phyloP scores from a whole-genome alignment of 345 rosid species.

The Euphorbia lathyris region DNA sequence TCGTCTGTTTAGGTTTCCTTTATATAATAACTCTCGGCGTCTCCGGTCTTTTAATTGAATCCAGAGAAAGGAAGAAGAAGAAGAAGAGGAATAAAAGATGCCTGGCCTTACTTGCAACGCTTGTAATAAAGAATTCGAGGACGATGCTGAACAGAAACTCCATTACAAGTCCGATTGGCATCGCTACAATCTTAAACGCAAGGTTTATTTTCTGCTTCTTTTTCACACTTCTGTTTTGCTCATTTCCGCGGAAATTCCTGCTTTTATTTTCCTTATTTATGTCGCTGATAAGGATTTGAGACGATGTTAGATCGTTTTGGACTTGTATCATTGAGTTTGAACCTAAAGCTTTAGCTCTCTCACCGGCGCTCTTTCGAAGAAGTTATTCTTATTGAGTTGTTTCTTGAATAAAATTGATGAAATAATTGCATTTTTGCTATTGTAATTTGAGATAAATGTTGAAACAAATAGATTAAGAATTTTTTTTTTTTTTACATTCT shows the following conservation, averaged over 20 bases:
- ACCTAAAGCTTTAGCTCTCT: no score
- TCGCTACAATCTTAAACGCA: conserved; percentile 97
- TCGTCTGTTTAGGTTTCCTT: background rate
- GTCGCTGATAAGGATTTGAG: no score
- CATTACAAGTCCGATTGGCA: conserved; percentile 99
- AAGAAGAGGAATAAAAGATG: conserved; percentile 39
- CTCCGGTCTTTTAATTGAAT: background rate
- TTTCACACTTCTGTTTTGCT: background rate
- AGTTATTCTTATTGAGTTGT: no score
- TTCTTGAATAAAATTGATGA: no score
- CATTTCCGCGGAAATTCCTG: background rate
- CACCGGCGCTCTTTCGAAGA: no score
- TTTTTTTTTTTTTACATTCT: background rate
- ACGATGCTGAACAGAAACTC: conserved; percentile 70
- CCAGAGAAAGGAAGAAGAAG: background rate
- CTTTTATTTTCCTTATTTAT: background rate
- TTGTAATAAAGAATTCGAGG: conserved; percentile 75
- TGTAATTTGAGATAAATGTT: background rate
- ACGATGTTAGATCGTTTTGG: no score
- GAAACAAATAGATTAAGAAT: no score
- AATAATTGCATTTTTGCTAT: no score
- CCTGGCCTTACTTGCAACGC: conserved; percentile 86
- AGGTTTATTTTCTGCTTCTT: conserved; percentile 36
- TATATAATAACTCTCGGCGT: background rate
- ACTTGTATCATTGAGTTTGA: no score